Percentiles rank a stretch among this genome's conserved stretches.
Conservation (phyloP, 1,139 yeast species). For the Kazachstania sp. region DNA sequence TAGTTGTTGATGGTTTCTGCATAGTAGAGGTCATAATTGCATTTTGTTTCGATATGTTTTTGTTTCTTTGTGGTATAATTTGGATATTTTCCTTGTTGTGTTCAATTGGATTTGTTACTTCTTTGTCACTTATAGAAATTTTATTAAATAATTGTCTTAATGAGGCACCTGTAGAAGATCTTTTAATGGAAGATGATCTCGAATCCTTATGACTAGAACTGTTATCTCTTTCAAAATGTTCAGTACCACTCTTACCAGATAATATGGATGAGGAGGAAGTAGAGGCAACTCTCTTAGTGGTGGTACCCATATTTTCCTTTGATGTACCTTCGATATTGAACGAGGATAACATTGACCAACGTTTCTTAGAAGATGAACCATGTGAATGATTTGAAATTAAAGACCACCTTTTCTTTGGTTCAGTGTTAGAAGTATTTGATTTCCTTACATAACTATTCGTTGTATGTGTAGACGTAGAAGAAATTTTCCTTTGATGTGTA, state of each 20-base stretch:
- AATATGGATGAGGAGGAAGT: not conserved
- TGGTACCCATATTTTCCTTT: not conserved
- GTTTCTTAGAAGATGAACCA: slow-evolving; percentile 13
- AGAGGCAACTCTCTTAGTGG: slow-evolving; percentile 10
- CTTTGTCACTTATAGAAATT: slow-evolving; percentile 19
- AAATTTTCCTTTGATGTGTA: not conserved
- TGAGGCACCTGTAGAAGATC: slow-evolving; percentile 28
- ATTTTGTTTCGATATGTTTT: not conserved
- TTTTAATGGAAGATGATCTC: slow-evolving; percentile 13
- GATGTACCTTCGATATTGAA: slow-evolving; percentile 11
- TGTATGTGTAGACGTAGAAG: not conserved
- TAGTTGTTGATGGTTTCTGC: not conserved
- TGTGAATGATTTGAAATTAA: slow-evolving; percentile 2
- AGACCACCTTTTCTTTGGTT: slow-evolving; percentile 2
- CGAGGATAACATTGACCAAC: slow-evolving; percentile 28
- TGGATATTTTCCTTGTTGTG: slow-evolving; percentile 5
- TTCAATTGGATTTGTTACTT: not conserved
- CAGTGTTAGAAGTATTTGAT: not conserved
- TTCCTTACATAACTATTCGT: not conserved
- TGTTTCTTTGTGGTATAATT: not conserved
- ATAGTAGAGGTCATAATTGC: not conserved
- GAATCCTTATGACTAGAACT: slow-evolving; percentile 1
- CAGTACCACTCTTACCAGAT: not conserved
- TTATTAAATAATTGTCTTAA: slow-evolving; percentile 25
- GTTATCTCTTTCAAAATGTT: not conserved